Conservation (phyloP, 2,329 filamentous ascomycete species). For the Paecilomyces sp. region DNA sequence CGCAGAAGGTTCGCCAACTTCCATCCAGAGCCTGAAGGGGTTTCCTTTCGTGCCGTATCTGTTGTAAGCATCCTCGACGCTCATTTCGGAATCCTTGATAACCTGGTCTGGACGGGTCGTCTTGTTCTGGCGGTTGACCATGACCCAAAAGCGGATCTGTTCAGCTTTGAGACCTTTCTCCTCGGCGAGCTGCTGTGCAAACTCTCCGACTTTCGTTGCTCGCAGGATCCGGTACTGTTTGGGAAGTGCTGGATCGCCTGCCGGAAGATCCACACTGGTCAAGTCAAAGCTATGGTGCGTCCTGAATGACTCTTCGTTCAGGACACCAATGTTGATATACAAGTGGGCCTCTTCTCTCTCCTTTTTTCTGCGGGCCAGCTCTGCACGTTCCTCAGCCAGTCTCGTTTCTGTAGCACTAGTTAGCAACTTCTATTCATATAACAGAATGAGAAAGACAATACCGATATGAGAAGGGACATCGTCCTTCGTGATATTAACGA, state of each 20-base stretch:
- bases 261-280: slow-evolving; percentile 56
- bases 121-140: slow-evolving; percentile 98
- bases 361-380: slow-evolving; percentile 68
- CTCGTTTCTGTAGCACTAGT: slow-evolving; percentile 49
- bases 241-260: slow-evolving; percentile 62
- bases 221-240: slow-evolving; percentile 66
- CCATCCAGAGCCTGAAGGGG: slow-evolving; percentile 76
- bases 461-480: slow-evolving; percentile 78
- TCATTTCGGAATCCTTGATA: slow-evolving; percentile 69
- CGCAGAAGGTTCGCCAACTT: slow-evolving; percentile 62
- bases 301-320: slow-evolving; percentile 74
- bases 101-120: slow-evolving; percentile 87
- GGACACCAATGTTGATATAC: slow-evolving; percentile 76
- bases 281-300: slow-evolving; percentile 80
- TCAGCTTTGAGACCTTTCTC: slow-evolving; percentile 63
- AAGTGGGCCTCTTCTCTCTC: slow-evolving; percentile 92
- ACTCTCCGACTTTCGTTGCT: slow-evolving; percentile 67
- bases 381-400: slow-evolving; percentile 73
- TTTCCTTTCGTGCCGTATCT: slow-evolving; percentile 63
- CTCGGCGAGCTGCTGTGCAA: slow-evolving; percentile 62
- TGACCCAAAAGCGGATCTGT: slow-evolving; percentile 79
- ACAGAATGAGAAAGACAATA: slow-evolving; percentile 33
- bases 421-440: not conserved
- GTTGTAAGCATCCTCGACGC: slow-evolving; percentile 64
- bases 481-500: slow-evolving; percentile 66